Evolutionary conservation across 73 alveolate species (phyloP).

Genomic region (Paramecium sexaurelia): DNA sequence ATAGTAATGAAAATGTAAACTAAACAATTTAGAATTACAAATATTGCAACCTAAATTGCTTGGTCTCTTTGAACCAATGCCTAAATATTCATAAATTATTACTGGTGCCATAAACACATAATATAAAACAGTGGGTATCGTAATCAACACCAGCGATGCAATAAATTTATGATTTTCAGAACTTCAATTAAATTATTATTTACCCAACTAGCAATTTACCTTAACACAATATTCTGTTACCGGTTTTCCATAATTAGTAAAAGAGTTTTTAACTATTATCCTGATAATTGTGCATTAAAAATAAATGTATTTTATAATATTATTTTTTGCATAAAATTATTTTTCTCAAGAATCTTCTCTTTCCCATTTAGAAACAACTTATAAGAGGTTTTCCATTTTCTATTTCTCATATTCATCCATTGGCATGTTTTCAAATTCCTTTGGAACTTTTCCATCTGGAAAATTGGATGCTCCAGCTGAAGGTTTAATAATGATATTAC

Average conservation of each 20-base stretch:
- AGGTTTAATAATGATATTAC: not conserved
- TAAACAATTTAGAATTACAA: not conserved
- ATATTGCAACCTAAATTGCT: not conserved
- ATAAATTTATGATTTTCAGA: slow-evolving; percentile 66
- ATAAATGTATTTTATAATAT: slow-evolving; percentile 8
- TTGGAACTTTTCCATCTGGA: slow-evolving; percentile 46
- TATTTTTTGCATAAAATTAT: not conserved
- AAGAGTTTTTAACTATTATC: slow-evolving; percentile 15
- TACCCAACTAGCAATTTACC: slow-evolving; percentile 64
- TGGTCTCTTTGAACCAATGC: not conserved
- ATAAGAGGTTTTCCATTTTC: slow-evolving; percentile 39
- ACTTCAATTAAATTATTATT: not conserved
- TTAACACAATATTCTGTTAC: slow-evolving; percentile 55
- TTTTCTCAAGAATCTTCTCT: slow-evolving; percentile 52
- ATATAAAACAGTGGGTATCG: slow-evolving; percentile 49
- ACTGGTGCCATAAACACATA: slow-evolving; percentile 65
- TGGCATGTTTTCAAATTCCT: not conserved
- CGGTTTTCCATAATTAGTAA: slow-evolving; percentile 61
- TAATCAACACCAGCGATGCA: slow-evolving; percentile 57
- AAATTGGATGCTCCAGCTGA: slow-evolving; percentile 29
- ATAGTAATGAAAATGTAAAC: slow-evolving; percentile 11
- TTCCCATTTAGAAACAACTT: slow-evolving; percentile 50
- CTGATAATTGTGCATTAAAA: not conserved
- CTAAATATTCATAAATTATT: not conserved
- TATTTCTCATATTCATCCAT: slow-evolving; percentile 32